Evolutionary conservation across 2,329 filamentous ascomycete species (phyloP).

Genomic region (Trichoderma sp.): DNA sequence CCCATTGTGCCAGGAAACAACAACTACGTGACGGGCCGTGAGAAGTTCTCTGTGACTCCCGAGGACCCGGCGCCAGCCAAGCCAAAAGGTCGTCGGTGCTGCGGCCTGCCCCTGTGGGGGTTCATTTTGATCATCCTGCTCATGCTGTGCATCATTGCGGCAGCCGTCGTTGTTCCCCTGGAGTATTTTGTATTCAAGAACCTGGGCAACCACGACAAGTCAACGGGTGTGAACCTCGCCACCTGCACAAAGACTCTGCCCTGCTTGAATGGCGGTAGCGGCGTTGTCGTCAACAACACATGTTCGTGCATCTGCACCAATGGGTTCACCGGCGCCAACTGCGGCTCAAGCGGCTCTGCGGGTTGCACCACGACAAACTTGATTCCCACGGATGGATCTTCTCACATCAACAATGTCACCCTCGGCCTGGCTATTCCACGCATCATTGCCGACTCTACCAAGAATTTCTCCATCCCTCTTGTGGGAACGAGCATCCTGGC

Average conservation of each 20-base stretch:
- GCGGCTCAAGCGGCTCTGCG: conserved; percentile 45
- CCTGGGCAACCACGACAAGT: conserved; percentile 36
- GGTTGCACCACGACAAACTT: conserved; percentile 55
- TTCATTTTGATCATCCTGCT: conserved; percentile 67
- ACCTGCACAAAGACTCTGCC: conserved; percentile 60
- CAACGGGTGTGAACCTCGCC: conserved; percentile 39
- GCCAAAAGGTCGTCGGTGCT: conserved; percentile 63
- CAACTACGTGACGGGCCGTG: not conserved
- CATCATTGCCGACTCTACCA: conserved; percentile 62
- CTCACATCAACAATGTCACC: conserved; percentile 64
- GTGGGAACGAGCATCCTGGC: conserved; percentile 67
- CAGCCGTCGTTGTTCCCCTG: conserved; percentile 77
- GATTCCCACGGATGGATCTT: conserved; percentile 39
- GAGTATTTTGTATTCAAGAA: conserved; percentile 62
- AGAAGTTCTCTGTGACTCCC: conserved; percentile 3
- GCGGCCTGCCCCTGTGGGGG: conserved; percentile 77
- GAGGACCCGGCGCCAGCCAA: conserved; percentile 28
- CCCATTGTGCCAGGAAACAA: conserved; percentile 38
- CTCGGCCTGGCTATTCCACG: conserved; percentile 76
- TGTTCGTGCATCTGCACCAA: conserved; percentile 89
- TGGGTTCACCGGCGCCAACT: conserved; percentile 69
- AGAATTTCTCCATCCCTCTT: conserved; percentile 75
- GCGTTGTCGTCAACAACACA: conserved; percentile 61
- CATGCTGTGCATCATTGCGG: conserved; percentile 69
- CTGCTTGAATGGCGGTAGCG: conserved; percentile 80